Conservation (phyloP, 2,329 filamentous ascomycete species). For the Stachybotrys chlorohalonatus region DNA sequence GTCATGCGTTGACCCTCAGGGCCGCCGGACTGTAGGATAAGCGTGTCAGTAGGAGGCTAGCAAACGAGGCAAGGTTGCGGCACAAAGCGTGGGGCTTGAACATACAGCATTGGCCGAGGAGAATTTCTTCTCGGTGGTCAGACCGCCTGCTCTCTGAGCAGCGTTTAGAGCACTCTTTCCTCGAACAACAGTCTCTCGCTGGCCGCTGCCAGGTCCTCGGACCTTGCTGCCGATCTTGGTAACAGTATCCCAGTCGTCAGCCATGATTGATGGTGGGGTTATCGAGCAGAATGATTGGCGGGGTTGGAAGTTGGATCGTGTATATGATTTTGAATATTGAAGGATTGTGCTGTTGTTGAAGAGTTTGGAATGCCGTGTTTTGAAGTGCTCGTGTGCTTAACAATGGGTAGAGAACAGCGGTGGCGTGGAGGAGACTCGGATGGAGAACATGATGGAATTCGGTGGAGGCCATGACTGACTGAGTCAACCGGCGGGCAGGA, state of each 20-base stretch:
- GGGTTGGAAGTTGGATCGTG: neutral
- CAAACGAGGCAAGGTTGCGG: neutral
- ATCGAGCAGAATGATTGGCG: slow-evolving; percentile 1
- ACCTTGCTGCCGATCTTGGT: slow-evolving; percentile 92
- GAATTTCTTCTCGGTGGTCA: slow-evolving; percentile 91
- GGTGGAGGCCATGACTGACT: slow-evolving; percentile 15
- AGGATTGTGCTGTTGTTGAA: neutral
- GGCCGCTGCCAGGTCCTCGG: slow-evolving; percentile 53
- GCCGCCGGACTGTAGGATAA: slow-evolving; percentile 12
- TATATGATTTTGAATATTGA: neutral
- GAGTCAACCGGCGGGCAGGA: slow-evolving; percentile 26
- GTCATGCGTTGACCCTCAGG: slow-evolving; percentile 88
- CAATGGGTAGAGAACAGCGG: slow-evolving; percentile 8
- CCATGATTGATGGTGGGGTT: slow-evolving; percentile 45
- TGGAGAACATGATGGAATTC: slow-evolving; percentile 19
- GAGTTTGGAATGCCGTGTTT: slow-evolving; percentile 3
- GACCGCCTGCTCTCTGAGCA: slow-evolving; percentile 67
- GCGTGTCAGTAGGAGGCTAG: slow-evolving; percentile 8
- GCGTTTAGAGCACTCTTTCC: slow-evolving; percentile 81
- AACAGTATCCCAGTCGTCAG: slow-evolving; percentile 70
- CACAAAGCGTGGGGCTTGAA: slow-evolving; percentile 1
- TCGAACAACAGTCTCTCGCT: slow-evolving; percentile 81
- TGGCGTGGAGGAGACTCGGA: slow-evolving; percentile 16
- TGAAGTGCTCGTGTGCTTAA: slow-evolving; percentile 7
- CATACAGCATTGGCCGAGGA: slow-evolving; percentile 58